Conservation (phyloP, 495 filamentous ascomycete genomes). For the Penicillium salamii region DNA sequence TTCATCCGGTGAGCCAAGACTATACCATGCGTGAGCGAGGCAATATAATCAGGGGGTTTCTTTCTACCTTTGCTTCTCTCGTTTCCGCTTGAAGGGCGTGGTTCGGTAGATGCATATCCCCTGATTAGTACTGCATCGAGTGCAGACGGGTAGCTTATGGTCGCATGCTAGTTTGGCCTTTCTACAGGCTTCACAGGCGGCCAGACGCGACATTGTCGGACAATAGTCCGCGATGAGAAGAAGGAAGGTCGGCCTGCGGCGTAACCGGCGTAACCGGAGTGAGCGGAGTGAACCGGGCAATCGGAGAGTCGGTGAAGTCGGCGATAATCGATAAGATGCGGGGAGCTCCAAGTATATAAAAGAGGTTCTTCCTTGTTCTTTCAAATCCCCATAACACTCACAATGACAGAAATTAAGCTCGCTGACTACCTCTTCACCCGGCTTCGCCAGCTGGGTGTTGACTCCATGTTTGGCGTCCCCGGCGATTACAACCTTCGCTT, state of each 20-base stretch:
- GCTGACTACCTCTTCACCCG: slow-evolving; percentile 67
- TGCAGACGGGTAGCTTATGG: slow-evolving; percentile 37
- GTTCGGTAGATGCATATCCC: slow-evolving; percentile 38
- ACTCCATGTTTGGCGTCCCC: slow-evolving; percentile 65
- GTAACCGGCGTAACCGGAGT: slow-evolving; percentile 11
- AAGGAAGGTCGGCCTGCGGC: slow-evolving; percentile 15
- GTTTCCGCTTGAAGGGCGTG: slow-evolving; percentile 36
- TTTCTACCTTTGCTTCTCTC: slow-evolving; percentile 22
- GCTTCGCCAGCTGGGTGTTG: slow-evolving; percentile 65
- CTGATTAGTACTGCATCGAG: slow-evolving; percentile 30
- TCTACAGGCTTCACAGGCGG: slow-evolving; percentile 41
- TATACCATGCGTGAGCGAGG: neutral
- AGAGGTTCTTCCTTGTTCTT: neutral
- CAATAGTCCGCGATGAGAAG: slow-evolving; percentile 8
- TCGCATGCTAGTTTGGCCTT: slow-evolving; percentile 43
- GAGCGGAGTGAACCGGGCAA: slow-evolving; percentile 9
- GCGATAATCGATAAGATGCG: slow-evolving; percentile 15
- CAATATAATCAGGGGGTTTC: neutral
- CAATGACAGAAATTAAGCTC: slow-evolving; percentile 30
- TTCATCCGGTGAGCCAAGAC: slow-evolving; percentile 17
- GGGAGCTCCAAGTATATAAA: slow-evolving; percentile 15
- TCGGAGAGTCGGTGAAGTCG: slow-evolving; percentile 13
- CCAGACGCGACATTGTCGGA: slow-evolving; percentile 24
- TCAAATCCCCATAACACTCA: neutral
- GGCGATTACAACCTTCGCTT: slow-evolving; percentile 74